Percentiles rank a stretch among this genome's conserved stretches.
These are phyloP conservation scores for Jacaranda copaia DNA, from an alignment of 257 asterid species.

Conservation along the genomic window DNA sequence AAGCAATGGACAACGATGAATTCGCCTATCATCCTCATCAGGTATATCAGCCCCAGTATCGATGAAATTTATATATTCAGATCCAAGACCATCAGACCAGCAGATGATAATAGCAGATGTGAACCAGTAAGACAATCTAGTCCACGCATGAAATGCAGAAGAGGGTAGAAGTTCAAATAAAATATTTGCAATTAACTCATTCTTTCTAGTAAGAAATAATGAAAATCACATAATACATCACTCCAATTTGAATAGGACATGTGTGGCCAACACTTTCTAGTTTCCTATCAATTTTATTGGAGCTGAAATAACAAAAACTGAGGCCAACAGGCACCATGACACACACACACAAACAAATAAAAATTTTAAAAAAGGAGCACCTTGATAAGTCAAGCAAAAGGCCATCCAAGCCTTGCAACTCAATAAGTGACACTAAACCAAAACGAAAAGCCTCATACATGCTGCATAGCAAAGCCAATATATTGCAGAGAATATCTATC, in stretches of 20 bases:
- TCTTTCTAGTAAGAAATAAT: background rate
- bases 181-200: background rate
- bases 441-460: background rate
- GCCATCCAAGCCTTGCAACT: background rate
- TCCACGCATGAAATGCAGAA: background rate
- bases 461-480: background rate
- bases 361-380: background rate
- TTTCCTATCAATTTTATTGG: background rate
- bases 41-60: conserved; percentile 74
- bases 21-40: conserved; percentile 75
- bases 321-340: background rate
- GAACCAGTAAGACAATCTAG: background rate
- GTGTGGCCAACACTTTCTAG: background rate
- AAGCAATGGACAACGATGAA: conserved; percentile 80
- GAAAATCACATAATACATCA: background rate
- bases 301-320: background rate
- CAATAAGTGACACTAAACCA: background rate
- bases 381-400: background rate
- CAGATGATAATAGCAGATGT: background rate
- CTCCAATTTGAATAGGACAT: background rate
- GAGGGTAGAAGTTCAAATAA: background rate
- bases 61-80: conserved; percentile 70
- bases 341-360: background rate
- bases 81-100: conserved; percentile 31
- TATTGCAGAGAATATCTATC: background rate